Base-by-base conservation (phyloP, 1,139 yeast genomes). In the Saccharomyces hybrid region DNA sequence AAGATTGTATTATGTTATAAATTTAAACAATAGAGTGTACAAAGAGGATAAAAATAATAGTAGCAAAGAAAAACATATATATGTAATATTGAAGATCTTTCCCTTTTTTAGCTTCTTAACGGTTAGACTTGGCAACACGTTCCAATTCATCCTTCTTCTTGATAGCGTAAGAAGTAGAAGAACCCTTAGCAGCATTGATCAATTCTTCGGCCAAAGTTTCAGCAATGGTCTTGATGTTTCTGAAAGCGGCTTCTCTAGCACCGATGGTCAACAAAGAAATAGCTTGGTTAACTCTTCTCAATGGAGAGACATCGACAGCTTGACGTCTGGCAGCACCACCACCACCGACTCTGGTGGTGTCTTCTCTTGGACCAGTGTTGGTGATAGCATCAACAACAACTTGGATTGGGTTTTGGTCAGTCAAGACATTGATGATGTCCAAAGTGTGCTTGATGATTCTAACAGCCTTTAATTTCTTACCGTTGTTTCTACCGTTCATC, bases 401-500 rank as follows among this genome's bases (percentile, higher is more conserved):
- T 84, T 95, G 99, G 79, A 95, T 78, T 76, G 99, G 99, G 96
- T 95, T 95, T 80, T 86, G 95, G 79, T 93, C 99, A 72, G 99
- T 91, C 77, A 95, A 86, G 71, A 95, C 93, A 85, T 87, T 79
- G 78, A 95, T 85, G 83, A 95, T 95, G 79, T 93, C 99, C 76
- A 93, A 82, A 73, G 99, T 93, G 84, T 93, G 99, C 86, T 93
- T 88, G 78, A 95, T 90, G 77, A 95, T 95, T 86, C 98, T 91
- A 72, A 93, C 98, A 73, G 99, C 99, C 88, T 93, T 91, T 79
- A 95, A 88, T 84, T 95, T 95, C 86, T 95, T 95, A 86, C 99
- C 99, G 86, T 95, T 95, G 95, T 95, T 95, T 85, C 99, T 93
- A 83, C 99, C 99, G 86, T 95, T 90, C 99, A 95, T 95, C 99